A percentile compares a stretch with the other conserved stretches of the same genome.
Evolutionary conservation across 2,329 filamentous ascomycete species (phyloP).

Genomic region (Aspergillus arachidicola): DNA sequence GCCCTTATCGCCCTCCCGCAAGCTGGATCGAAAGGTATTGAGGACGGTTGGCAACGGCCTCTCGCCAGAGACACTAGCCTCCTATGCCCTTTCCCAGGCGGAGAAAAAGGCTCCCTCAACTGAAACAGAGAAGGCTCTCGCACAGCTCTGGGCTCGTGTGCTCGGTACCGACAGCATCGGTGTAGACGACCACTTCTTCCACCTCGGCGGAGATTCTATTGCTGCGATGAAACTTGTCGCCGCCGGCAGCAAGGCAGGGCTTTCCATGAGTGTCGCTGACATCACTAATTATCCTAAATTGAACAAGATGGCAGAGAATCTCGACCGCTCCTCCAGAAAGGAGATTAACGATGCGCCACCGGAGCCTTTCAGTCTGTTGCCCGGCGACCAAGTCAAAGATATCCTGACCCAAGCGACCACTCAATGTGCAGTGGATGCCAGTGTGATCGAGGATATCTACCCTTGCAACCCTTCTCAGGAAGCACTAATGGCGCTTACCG

Average conservation of each 20-base stretch:
- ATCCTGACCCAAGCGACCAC: background rate
- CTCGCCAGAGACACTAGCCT: background rate
- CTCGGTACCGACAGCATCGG: background rate
- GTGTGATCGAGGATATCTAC: background rate
- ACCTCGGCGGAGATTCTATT: constrained; percentile 33
- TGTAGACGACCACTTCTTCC: constrained; percentile 25
- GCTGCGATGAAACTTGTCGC: constrained; percentile 21
- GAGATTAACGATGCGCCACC: background rate
- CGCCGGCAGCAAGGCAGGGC: background rate
- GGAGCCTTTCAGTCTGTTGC: background rate
- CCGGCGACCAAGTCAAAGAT: background rate
- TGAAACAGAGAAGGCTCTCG: background rate
- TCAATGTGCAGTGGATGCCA: background rate
- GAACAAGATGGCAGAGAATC: background rate
- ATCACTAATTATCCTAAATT: background rate
- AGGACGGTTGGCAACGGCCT: background rate
- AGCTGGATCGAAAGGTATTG: constrained; percentile 7
- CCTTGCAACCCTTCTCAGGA: background rate
- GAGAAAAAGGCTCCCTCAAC: background rate
- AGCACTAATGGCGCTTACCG: background rate
- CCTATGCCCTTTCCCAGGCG: background rate
- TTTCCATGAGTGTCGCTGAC: background rate
- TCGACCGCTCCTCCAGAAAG: background rate
- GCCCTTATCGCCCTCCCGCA: constrained; percentile 7
- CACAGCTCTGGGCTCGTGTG: constrained; percentile 2